Evolutionary conservation across 163 green algal species (phyloP).

Genomic region (Scenedesmus sp.): DNA sequence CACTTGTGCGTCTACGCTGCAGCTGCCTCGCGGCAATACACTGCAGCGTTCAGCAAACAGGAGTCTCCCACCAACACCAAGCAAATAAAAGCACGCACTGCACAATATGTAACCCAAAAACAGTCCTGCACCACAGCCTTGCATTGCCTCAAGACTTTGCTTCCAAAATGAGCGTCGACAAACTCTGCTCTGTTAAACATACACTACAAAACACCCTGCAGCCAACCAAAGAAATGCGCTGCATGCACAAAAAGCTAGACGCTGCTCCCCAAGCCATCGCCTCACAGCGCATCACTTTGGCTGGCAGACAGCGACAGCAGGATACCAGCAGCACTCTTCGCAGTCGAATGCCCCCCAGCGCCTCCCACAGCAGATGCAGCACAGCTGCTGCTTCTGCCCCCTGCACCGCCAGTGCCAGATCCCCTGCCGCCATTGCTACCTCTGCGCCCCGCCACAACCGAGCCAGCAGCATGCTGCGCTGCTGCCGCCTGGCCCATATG

Average conservation of each 20-base stretch:
- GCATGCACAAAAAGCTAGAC: too few species aligned
- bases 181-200: too few species aligned
- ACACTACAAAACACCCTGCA: too few species aligned
- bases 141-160: too few species aligned
- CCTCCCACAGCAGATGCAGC: neutral
- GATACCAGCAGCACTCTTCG: slow-evolving; percentile 35
- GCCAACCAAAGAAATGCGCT: too few species aligned
- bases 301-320: slow-evolving; percentile 43
- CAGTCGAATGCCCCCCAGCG: neutral
- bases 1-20: neutral
- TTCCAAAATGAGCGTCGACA: too few species aligned
- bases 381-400: neutral
- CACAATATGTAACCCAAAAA: too few species aligned
- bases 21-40: neutral
- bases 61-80: neutral
- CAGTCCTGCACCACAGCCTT: too few species aligned
- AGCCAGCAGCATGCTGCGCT: neutral
- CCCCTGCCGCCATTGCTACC: neutral
- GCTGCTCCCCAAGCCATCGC: neutral
- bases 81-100: too few species aligned
- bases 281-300: neutral
- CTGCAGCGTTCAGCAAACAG: neutral
- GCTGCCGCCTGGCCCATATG: neutral
- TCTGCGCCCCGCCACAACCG: neutral
- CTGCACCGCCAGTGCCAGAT: neutral